Percentiles rank a stretch among this genome's conserved stretches.
phyloP scores from a whole-genome alignment of 2,329 filamentous ascomycete species.

The Colletotrichum camelliae region DNA sequence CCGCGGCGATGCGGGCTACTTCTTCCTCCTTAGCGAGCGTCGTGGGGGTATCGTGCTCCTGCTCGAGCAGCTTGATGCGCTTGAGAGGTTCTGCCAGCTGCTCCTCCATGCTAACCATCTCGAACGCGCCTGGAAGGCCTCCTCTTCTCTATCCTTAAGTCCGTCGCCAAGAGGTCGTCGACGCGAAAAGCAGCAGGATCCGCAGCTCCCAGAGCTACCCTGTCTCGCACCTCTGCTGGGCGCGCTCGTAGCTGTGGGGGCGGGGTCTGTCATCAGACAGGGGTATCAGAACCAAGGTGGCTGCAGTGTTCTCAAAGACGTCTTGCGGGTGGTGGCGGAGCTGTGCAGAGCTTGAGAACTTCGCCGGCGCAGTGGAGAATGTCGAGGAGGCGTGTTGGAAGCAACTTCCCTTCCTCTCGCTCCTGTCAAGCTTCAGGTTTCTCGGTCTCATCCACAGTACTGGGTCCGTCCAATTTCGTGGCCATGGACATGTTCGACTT shows the following conservation, averaged over 20 bases:
- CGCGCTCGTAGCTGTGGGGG: not conserved
- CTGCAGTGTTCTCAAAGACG: too few species aligned
- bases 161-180: not conserved
- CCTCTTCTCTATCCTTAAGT: constrained; percentile 30
- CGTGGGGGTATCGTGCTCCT: constrained; percentile 68
- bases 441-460: too few species aligned
- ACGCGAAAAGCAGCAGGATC: not conserved
- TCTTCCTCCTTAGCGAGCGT: too few species aligned
- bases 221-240: not conserved
- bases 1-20: not conserved
- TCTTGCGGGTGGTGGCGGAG: too few species aligned
- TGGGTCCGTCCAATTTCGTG: too few species aligned
- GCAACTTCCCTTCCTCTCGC: too few species aligned
- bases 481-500: too few species aligned
- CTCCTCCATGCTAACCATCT: constrained; percentile 68
- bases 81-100: constrained; percentile 69
- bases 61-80: constrained; percentile 68
- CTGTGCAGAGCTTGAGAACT: too few species aligned
- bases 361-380: too few species aligned
- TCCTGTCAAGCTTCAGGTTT: too few species aligned
- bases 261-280: not conserved
- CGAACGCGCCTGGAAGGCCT: constrained; percentile 70
- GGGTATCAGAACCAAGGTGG: too few species aligned
- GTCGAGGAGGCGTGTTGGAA: too few species aligned
- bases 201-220: not conserved